A percentile compares a stretch with the other conserved stretches of the same genome.
Evolutionary conservation across 345 rosid genomes (phyloP).

Genomic region (Raphanus raphanistrum): DNA sequence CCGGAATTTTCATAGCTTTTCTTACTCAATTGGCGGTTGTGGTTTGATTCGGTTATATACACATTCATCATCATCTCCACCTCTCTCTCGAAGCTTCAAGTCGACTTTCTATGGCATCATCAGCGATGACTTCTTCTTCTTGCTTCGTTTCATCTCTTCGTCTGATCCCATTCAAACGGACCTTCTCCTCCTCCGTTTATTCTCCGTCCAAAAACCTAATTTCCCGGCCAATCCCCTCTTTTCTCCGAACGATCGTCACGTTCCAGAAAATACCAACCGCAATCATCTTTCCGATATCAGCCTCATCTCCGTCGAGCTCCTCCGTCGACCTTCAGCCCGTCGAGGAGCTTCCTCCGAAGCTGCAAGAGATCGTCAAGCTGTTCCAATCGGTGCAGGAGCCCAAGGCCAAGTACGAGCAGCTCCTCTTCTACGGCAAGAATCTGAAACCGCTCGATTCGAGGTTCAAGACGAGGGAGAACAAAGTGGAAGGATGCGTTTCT

Average conservation of each 20-base stretch:
- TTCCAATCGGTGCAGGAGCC: slow-evolving; percentile 84
- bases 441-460: slow-evolving; percentile 67
- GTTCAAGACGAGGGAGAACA: slow-evolving; percentile 75
- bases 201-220: slow-evolving; percentile 42
- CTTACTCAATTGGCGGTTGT: background rate
- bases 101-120: slow-evolving; percentile 25
- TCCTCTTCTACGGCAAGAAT: slow-evolving; percentile 72
- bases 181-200: background rate
- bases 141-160: slow-evolving; percentile 30
- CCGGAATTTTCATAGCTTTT: background rate
- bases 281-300: slow-evolving; percentile 9
- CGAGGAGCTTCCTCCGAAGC: slow-evolving; percentile 84
- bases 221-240: slow-evolving; percentile 19
- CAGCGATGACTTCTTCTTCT: slow-evolving; percentile 25
- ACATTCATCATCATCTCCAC: background rate
- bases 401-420: slow-evolving; percentile 82
- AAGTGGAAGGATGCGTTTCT: slow-evolving; percentile 92
- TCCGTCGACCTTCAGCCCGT: slow-evolving; percentile 60
- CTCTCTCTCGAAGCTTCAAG: slow-evolving; percentile 30
- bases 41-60: background rate
- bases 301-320: slow-evolving; percentile 46
- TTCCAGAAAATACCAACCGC: slow-evolving; percentile 45
- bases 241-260: slow-evolving; percentile 44
- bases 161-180: slow-evolving; percentile 4
- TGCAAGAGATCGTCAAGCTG: slow-evolving; percentile 72